These are phyloP conservation scores for Claviceps arundinis DNA, from an alignment of 2,329 filamentous ascomycete species.

Conservation along the genomic window DNA sequence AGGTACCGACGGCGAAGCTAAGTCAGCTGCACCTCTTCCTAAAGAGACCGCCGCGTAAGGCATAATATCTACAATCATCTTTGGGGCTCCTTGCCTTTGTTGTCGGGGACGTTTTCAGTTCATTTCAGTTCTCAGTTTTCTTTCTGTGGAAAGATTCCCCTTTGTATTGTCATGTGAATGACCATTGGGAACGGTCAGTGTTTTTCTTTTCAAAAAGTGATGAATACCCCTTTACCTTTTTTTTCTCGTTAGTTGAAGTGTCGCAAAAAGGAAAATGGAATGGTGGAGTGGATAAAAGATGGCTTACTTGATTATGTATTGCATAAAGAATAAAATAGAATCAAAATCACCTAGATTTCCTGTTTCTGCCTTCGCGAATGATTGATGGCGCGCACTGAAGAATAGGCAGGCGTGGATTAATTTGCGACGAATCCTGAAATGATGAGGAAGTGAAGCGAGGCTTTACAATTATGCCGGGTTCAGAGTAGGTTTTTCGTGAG, in stretches of 20 bases:
- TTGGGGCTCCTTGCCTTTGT: neutral
- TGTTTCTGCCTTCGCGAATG: no score
- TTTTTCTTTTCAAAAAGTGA: neutral
- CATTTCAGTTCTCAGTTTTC: neutral
- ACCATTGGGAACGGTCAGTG: neutral
- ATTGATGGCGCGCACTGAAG: no score
- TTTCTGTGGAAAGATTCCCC: neutral
- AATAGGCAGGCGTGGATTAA: no score
- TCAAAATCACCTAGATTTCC: no score
- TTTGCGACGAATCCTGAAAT: no score
- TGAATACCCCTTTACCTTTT: slow-evolving; percentile 3
- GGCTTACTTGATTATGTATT: no score
- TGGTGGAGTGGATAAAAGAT: no score
- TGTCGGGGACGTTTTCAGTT: neutral
- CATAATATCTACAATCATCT: neutral
- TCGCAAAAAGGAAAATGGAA: neutral
- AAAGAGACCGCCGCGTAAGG: slow-evolving; percentile 4
- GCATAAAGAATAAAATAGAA: no score
- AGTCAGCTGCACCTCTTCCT: slow-evolving; percentile 2
- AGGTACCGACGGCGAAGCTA: slow-evolving; percentile 3
- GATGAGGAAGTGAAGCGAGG: no score
- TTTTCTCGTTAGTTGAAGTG: neutral
- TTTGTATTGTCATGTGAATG: neutral
- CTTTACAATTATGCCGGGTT: no score
- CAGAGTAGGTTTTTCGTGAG: no score